Conservation (phyloP, 371 early-diverging fungal species). For the Basidiobolus meristosporus region DNA sequence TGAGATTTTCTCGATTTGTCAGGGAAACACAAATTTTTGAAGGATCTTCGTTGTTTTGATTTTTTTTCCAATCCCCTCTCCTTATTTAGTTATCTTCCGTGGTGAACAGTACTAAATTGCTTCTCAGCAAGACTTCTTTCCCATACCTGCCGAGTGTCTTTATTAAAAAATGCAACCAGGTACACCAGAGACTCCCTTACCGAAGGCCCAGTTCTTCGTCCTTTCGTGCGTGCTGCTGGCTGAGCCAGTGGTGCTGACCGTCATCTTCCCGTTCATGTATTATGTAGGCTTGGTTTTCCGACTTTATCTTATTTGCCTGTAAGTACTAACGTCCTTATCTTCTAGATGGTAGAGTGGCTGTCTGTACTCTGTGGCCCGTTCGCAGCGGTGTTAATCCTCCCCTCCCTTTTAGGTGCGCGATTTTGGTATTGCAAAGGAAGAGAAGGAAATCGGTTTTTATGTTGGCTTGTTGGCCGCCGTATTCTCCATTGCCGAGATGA, state of each 20-base stretch:
- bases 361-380: not conserved
- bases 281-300: conserved; percentile 4
- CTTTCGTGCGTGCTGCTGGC: conserved; percentile 33
- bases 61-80: too few species aligned
- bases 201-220: conserved; percentile 25
- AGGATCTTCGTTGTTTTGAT: too few species aligned
- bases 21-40: too few species aligned
- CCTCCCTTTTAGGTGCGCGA: conserved; percentile 4
- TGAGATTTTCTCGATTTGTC: too few species aligned
- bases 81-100: too few species aligned
- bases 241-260: conserved; percentile 38
- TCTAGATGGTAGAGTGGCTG: conserved; percentile 7
- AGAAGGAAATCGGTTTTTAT: conserved; percentile 17
- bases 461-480: conserved; percentile 35
- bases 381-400: not conserved
- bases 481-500: conserved; percentile 39
- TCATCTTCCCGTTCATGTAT: conserved; percentile 39
- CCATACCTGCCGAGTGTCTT: too few species aligned
- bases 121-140: too few species aligned
- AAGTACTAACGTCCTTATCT: not conserved
- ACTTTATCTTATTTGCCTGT: not conserved
- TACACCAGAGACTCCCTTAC: conserved; percentile 16
- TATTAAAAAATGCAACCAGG: too few species aligned
- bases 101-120: too few species aligned
- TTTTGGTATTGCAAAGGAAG: conserved; percentile 4